These are phyloP conservation scores for Saccharata proteae DNA, from an alignment of 2,329 filamentous ascomycete species.

Conservation along the genomic window DNA sequence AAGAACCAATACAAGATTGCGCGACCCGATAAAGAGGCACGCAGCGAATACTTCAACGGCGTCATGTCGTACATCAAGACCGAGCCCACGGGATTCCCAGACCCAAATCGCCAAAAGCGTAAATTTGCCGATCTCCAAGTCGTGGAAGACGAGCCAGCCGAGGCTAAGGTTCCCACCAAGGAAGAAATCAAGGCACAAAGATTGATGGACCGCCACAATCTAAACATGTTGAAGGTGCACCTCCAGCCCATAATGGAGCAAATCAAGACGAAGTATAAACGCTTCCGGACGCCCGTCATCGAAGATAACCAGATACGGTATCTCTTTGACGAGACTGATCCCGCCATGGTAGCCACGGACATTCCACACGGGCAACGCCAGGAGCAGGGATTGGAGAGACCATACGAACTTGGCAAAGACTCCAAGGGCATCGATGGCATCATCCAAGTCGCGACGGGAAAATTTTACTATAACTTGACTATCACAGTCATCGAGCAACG, in stretches of 20 bases:
- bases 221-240: conserved; percentile 78
- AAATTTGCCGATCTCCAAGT: conserved; percentile 64
- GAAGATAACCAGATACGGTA: conserved; percentile 64
- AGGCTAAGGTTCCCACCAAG: conserved; percentile 45
- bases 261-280: conserved; percentile 79
- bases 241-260: conserved; percentile 97
- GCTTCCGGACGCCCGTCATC: conserved; percentile 70
- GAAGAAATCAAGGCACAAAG: conserved; percentile 70
- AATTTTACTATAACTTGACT: conserved; percentile 92
- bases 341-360: conserved; percentile 50
- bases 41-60: conserved; percentile 67
- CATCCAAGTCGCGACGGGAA: conserved; percentile 60
- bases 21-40: conserved; percentile 53
- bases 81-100: conserved; percentile 73
- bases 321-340: conserved; percentile 72
- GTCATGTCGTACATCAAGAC: conserved; percentile 68
- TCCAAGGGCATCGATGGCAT: conserved; percentile 67
- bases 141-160: conserved; percentile 49
- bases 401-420: conserved; percentile 70
- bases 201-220: conserved; percentile 67
- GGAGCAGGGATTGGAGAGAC: conserved; percentile 48
- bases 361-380: conserved; percentile 42
- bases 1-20: conserved; percentile 63
- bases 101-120: conserved; percentile 75
- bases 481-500: conserved; percentile 88